phyloP scores from a whole-genome alignment of 177 flowering plant genomes.

The Vitis hybrid region DNA sequence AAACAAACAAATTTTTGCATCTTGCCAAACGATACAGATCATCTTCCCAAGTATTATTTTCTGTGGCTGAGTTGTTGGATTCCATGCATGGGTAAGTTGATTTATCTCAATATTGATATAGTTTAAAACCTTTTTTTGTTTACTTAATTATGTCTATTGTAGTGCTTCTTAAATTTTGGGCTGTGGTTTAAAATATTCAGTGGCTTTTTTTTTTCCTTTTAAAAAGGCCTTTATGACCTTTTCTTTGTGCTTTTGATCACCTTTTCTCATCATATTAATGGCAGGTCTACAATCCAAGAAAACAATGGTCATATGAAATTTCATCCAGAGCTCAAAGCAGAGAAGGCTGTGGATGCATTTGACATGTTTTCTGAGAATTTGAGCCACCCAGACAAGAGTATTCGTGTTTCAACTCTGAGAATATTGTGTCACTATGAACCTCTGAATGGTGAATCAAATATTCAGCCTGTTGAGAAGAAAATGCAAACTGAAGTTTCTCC shows the following conservation, averaged over 20 bases:
- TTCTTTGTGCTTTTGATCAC: neutral
- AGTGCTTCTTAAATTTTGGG: neutral
- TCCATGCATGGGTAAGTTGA: slow-evolving; percentile 48
- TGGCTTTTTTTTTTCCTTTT: neutral
- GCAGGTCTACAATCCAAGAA: slow-evolving; percentile 37
- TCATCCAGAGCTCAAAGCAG: slow-evolving; percentile 48
- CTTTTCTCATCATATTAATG: slow-evolving; percentile 12
- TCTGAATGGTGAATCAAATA: slow-evolving; percentile 20
- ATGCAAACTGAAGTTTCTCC: slow-evolving; percentile 38
- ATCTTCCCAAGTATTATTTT: slow-evolving; percentile 62
- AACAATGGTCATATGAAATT: slow-evolving; percentile 16
- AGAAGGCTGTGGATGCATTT: slow-evolving; percentile 45
- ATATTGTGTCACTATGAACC: slow-evolving; percentile 71
- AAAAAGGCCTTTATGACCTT: neutral
- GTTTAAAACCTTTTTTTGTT: neutral
- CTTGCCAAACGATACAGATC: slow-evolving; percentile 59
- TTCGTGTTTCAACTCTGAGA: slow-evolving; percentile 74
- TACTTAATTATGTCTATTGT: neutral
- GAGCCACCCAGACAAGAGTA: slow-evolving; percentile 47
- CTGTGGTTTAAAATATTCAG: neutral
- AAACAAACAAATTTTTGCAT: slow-evolving; percentile 41
- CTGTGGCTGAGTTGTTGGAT: slow-evolving; percentile 84
- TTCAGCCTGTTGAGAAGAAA: slow-evolving; percentile 35
- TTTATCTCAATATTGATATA: neutral
- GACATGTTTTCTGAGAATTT: slow-evolving; percentile 62